phyloP scores from a whole-genome alignment of 257 asterid species.

The Solanum rostratum region DNA sequence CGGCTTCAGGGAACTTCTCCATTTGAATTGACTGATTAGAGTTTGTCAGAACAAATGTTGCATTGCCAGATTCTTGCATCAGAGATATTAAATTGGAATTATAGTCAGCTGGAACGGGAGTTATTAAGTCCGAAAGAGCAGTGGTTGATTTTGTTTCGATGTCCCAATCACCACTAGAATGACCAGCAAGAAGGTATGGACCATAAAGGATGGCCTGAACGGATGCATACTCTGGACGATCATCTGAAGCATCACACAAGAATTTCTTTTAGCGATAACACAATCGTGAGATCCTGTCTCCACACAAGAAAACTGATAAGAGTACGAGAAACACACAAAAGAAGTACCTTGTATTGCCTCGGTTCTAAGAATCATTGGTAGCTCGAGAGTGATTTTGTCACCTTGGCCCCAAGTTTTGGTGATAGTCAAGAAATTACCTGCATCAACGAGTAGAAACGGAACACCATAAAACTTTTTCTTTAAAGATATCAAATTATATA shows the following conservation, averaged over 20 bases:
- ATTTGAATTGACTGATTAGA: conserved; percentile 31
- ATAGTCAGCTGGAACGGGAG: conserved; percentile 31
- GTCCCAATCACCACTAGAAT: conserved; percentile 57
- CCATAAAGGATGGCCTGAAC: conserved; percentile 76
- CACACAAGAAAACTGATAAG: background rate
- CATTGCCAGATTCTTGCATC: conserved; percentile 36
- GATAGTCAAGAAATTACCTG: conserved; percentile 55
- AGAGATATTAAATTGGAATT: conserved; percentile 48
- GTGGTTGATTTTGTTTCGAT: conserved; percentile 28
- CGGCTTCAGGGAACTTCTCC: conserved; percentile 34
- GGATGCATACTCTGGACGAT: conserved; percentile 51
- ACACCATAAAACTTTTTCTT: background rate
- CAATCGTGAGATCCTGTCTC: background rate
- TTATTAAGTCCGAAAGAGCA: conserved; percentile 43
- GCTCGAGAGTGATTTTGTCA: conserved; percentile 51
- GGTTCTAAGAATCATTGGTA: conserved; percentile 50
- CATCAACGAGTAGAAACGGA: conserved; percentile 1
- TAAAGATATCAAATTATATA: background rate
- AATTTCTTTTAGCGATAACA: background rate
- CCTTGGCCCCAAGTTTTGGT: conserved; percentile 47
- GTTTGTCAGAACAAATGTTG: conserved; percentile 25
- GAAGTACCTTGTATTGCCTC: conserved; percentile 72
- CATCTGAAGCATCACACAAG: conserved; percentile 33
- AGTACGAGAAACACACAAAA: background rate
- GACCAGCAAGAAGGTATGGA: conserved; percentile 86